Evolutionary conservation across 192 early-diverging fungal species (phyloP).

Genomic region (Backusella parvicylindrica): DNA sequence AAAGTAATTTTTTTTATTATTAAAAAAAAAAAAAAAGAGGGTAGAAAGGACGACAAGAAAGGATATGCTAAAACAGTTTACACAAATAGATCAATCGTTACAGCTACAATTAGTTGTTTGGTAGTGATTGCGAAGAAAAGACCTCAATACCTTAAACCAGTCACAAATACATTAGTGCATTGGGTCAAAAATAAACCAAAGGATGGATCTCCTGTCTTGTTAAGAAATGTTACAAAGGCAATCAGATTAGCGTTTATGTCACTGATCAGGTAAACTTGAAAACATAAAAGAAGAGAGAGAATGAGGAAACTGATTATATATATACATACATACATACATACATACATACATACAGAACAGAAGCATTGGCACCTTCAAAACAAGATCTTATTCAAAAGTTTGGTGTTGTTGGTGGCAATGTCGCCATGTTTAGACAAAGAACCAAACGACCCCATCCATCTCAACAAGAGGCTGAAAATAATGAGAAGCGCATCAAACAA

Average conservation of each 20-base stretch:
- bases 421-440: slow-evolving; percentile 18
- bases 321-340: too few relatives aligned
- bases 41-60: neutral
- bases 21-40: neutral
- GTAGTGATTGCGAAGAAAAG: slow-evolving; percentile 28
- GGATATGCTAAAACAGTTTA: neutral
- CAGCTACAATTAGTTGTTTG: slow-evolving; percentile 36
- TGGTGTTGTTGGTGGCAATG: slow-evolving; percentile 29
- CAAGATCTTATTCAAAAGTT: slow-evolving; percentile 25
- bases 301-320: neutral
- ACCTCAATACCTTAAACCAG: slow-evolving; percentile 26
- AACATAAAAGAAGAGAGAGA: neutral
- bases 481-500: slow-evolving; percentile 15
- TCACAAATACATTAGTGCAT: slow-evolving; percentile 15
- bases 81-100: slow-evolving; percentile 24
- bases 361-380: slow-evolving; percentile 16
- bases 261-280: slow-evolving; percentile 28
- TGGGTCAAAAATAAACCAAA: slow-evolving; percentile 23
- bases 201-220: slow-evolving; percentile 14
- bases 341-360: slow-evolving; percentile 8
- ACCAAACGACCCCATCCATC: neutral
- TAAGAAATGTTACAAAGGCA: slow-evolving; percentile 30
- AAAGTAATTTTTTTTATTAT: too few relatives aligned
- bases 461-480: slow-evolving; percentile 6
- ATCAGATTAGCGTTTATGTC: slow-evolving; percentile 31